Evolutionary conservation across 257 asterid species (phyloP).

Genomic region (Penstemon eatonii): DNA sequence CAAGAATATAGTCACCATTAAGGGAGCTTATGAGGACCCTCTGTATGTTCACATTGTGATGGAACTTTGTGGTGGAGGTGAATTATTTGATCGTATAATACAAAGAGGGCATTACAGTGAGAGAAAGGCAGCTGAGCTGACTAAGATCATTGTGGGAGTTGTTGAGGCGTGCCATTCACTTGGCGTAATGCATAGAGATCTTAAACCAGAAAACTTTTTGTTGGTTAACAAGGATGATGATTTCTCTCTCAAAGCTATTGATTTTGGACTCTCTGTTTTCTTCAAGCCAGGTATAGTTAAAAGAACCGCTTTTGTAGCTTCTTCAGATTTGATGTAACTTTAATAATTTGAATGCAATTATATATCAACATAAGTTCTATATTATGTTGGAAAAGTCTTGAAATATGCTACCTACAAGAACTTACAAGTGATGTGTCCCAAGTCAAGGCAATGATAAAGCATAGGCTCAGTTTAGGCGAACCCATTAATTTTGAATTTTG

Average conservation of each 20-base stretch:
- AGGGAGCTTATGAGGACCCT: constrained; percentile 90
- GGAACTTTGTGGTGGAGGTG: constrained; percentile 94
- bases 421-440: too few relatives aligned
- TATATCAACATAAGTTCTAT: too few relatives aligned
- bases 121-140: constrained; percentile 86
- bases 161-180: constrained; percentile 96
- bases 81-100: constrained; percentile 86
- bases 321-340: too few relatives aligned
- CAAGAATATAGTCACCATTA: constrained; percentile 77
- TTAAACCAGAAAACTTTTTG: constrained; percentile 90
- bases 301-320: too few relatives aligned
- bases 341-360: too few relatives aligned
- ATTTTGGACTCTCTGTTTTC: constrained; percentile 94
- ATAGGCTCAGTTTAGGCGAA: too few relatives aligned
- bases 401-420: too few relatives aligned
- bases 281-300: constrained; percentile 73
- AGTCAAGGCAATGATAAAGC: too few relatives aligned
- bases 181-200: constrained; percentile 96
- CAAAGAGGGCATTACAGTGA: constrained; percentile 90
- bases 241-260: constrained; percentile 92
- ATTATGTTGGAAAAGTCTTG: too few relatives aligned
- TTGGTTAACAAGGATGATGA: constrained; percentile 86
- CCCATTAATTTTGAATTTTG: too few relatives aligned
- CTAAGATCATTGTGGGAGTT: constrained; percentile 84
- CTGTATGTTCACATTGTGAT: constrained; percentile 86